These are phyloP conservation scores for Bimuria novae-zelandiae DNA, from an alignment of 2,329 filamentous ascomycete species.

Conservation along the genomic window DNA sequence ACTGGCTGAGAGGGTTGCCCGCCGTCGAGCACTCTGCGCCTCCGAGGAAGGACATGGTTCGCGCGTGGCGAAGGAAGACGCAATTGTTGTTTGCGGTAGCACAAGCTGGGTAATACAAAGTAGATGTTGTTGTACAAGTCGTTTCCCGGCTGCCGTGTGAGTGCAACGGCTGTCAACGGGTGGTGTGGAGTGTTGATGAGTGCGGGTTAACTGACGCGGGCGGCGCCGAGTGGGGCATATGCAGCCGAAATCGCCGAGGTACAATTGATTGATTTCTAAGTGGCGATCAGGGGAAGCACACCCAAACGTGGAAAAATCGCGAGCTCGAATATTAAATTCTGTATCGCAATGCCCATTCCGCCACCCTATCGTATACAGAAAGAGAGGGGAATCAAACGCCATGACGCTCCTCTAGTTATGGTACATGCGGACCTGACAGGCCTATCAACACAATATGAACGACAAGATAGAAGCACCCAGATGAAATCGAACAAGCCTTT, in stretches of 20 bases:
- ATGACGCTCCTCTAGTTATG: conserved; percentile 33
- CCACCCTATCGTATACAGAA: conserved; percentile 20
- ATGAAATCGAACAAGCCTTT: conserved; percentile 4
- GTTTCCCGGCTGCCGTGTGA: not conserved
- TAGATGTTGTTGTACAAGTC: not conserved
- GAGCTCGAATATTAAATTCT: conserved; percentile 15
- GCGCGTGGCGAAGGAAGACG: not conserved
- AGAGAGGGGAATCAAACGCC: conserved; percentile 34
- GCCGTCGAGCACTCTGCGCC: conserved; percentile 96
- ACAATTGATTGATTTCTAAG: conserved; percentile 20
- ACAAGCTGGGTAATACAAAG: not conserved
- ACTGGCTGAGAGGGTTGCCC: conserved; percentile 94
- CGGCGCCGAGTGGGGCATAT: conserved; percentile 15
- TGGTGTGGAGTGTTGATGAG: not conserved
- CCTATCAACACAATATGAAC: conserved; percentile 32
- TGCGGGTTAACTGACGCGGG: conserved; percentile 20
- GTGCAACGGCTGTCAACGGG: not conserved
- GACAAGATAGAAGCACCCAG: conserved; percentile 22
- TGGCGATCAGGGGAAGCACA: conserved; percentile 9
- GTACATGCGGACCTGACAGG: conserved; percentile 27
- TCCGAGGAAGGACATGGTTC: conserved; percentile 89
- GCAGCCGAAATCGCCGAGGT: conserved; percentile 23
- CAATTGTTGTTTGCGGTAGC: not conserved
- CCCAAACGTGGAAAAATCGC: not conserved
- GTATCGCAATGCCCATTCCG: conserved; percentile 6